These are phyloP conservation scores for Setaria italica DNA, from an alignment of 202 grass and related monocot species.

Conservation along the genomic window DNA sequence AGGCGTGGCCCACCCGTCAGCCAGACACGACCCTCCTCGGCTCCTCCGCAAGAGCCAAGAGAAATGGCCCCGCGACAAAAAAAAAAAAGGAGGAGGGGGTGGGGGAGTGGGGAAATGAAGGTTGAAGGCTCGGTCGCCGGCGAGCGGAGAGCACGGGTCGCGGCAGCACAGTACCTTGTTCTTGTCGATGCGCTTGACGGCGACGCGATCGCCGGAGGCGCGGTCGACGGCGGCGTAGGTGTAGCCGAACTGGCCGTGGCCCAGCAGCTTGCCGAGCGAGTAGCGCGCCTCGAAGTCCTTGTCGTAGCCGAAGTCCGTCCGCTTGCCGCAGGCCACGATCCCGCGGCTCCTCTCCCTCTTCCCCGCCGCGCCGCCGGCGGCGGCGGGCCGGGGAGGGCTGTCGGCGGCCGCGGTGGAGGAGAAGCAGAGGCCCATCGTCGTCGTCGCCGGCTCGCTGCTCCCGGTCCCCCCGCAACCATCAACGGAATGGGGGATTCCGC, in stretches of 20 bases:
- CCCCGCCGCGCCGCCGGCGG: background rate
- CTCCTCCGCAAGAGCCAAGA: no score
- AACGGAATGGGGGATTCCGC: conserved; percentile 32
- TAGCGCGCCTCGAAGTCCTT: conserved; percentile 85
- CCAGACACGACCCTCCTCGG: no score
- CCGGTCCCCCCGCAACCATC: conserved; percentile 46
- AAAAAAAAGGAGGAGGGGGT: background rate
- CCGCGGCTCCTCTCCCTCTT: conserved; percentile 42
- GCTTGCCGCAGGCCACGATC: conserved; percentile 74
- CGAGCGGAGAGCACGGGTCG: background rate
- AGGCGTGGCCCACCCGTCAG: conserved; percentile 35
- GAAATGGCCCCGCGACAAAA: background rate
- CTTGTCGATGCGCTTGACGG: conserved; percentile 91
- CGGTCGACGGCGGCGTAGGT: conserved; percentile 80
- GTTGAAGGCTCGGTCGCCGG: background rate
- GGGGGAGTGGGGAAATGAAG: background rate
- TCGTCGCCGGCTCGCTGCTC: background rate
- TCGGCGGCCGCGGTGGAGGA: conserved; percentile 34
- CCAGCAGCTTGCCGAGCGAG: conserved; percentile 73
- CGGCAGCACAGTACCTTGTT: conserved; percentile 61
- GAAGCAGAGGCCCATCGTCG: conserved; percentile 54
- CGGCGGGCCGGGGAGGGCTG: background rate
- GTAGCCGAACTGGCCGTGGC: conserved; percentile 84
- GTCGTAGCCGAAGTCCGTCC: conserved; percentile 80
- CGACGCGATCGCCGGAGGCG: conserved; percentile 60